phyloP scores from a whole-genome alignment of 768 basidiomycete species.

The Agaricus sinodeliciosus region DNA sequence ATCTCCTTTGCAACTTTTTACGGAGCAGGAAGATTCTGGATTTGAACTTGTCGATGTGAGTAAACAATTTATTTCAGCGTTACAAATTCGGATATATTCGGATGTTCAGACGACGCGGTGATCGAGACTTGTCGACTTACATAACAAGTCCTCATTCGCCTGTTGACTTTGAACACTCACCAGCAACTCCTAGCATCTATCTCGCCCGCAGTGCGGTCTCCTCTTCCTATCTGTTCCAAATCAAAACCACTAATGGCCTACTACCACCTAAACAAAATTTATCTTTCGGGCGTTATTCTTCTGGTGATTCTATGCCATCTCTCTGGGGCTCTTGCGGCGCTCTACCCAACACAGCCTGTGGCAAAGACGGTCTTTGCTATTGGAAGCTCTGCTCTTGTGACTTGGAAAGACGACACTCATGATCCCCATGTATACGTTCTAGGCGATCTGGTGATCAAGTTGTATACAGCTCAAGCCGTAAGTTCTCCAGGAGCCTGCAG shows the following conservation, averaged over 20 bases:
- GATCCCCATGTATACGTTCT: conserved; percentile 35
- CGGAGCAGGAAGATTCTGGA: no score
- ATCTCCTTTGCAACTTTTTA: no score
- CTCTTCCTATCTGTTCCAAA: background rate
- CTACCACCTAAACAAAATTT: conserved; percentile 17
- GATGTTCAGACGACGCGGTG: no score
- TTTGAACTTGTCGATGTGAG: no score
- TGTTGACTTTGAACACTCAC: no score
- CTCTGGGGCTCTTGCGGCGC: conserved; percentile 21
- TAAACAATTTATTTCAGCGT: no score
- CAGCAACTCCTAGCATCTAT: conserved; percentile 17
- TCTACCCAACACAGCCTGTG: conserved; percentile 48
- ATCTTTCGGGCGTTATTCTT: conserved; percentile 14
- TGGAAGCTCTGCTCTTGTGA: conserved; percentile 34
- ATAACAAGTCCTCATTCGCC: no score
- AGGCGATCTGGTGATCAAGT: conserved; percentile 36
- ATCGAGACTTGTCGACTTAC: no score
- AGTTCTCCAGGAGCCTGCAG: conserved; percentile 11
- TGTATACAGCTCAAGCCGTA: conserved; percentile 40
- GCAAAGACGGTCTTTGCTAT: conserved; percentile 36
- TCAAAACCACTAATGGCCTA: background rate
- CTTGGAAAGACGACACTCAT: conserved; percentile 44
- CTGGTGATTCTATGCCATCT: background rate
- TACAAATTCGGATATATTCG: no score
- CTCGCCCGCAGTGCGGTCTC: background rate